Evolutionary conservation across 2,329 filamentous ascomycete genomes (phyloP).

Genomic region (Penicillium sp.): DNA sequence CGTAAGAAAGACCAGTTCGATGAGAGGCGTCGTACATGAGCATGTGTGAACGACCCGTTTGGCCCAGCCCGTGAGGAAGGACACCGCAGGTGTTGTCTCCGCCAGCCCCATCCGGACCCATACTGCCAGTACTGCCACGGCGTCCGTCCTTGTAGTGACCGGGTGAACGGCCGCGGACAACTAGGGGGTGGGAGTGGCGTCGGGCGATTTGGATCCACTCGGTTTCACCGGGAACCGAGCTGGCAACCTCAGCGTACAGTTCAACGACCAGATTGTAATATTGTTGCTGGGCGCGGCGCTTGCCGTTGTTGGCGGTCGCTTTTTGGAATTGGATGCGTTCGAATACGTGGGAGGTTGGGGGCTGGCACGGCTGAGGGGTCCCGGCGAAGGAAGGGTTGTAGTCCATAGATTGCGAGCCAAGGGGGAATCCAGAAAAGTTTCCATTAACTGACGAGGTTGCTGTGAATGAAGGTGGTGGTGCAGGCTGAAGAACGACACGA

Average conservation of each 20-base stretch:
- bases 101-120: slow-evolving; percentile 64
- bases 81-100: slow-evolving; percentile 32
- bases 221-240: slow-evolving; percentile 41
- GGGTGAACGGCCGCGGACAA: slow-evolving; percentile 79
- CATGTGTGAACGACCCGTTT: slow-evolving; percentile 32
- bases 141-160: slow-evolving; percentile 75
- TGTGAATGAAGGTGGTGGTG: slow-evolving; percentile 52
- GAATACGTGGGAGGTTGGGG: slow-evolving; percentile 60
- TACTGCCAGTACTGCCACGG: slow-evolving; percentile 66
- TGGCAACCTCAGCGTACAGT: slow-evolving; percentile 67
- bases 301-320: slow-evolving; percentile 90
- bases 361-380: slow-evolving; percentile 33
- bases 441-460: slow-evolving; percentile 23
- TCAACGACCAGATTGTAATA: slow-evolving; percentile 91
- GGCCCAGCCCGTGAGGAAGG: slow-evolving; percentile 32
- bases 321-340: slow-evolving; percentile 94
- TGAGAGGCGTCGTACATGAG: slow-evolving; percentile 36
- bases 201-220: slow-evolving; percentile 70
- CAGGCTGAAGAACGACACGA: slow-evolving; percentile 65
- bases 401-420: slow-evolving; percentile 32
- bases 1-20: slow-evolving; percentile 33
- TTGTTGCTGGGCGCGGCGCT: slow-evolving; percentile 83
- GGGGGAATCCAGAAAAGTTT: slow-evolving; percentile 25
- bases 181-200: slow-evolving; percentile 74
- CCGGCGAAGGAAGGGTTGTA: slow-evolving; percentile 33